Evolutionary conservation across 164 flowering plant species (phyloP).

Genomic region (Magnolia changhungtana): DNA sequence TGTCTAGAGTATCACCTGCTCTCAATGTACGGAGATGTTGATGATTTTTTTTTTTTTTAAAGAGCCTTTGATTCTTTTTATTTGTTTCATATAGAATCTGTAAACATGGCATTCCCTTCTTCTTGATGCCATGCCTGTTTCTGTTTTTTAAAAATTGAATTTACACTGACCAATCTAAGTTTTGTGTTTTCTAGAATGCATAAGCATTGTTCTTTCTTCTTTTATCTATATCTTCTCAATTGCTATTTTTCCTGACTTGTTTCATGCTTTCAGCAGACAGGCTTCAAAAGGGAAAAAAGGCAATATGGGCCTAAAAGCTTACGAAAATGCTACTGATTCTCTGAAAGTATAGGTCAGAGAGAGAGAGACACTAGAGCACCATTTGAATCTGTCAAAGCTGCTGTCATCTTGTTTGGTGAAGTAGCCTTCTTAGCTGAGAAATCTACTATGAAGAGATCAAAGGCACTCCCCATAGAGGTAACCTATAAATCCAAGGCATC

Average conservation of each 20-base stretch:
- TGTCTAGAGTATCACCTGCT: not conserved
- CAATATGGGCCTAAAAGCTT: conserved; percentile 53
- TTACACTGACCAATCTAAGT: not conserved
- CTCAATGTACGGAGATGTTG: not conserved
- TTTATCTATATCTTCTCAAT: not conserved
- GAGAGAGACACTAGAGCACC: too few species aligned
- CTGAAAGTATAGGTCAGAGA: too few species aligned
- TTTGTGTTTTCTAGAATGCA: not conserved
- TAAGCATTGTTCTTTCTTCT: not conserved
- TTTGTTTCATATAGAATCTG: not conserved
- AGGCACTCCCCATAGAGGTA: too few species aligned
- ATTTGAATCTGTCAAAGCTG: too few species aligned
- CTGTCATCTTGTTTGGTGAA: too few species aligned
- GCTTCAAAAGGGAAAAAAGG: not conserved
- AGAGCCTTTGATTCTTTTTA: not conserved
- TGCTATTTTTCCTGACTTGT: not conserved
- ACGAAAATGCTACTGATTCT: conserved; percentile 9
- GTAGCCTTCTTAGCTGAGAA: too few species aligned
- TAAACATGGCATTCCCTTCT: not conserved
- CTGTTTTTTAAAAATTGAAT: not conserved
- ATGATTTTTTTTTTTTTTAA: not conserved
- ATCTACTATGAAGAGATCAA: too few species aligned
- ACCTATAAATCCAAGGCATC: too few species aligned
- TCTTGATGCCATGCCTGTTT: not conserved
- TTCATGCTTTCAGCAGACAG: not conserved